Conservation (phyloP, 352 stramenopile genomes). For the Globisporangium solare region DNA sequence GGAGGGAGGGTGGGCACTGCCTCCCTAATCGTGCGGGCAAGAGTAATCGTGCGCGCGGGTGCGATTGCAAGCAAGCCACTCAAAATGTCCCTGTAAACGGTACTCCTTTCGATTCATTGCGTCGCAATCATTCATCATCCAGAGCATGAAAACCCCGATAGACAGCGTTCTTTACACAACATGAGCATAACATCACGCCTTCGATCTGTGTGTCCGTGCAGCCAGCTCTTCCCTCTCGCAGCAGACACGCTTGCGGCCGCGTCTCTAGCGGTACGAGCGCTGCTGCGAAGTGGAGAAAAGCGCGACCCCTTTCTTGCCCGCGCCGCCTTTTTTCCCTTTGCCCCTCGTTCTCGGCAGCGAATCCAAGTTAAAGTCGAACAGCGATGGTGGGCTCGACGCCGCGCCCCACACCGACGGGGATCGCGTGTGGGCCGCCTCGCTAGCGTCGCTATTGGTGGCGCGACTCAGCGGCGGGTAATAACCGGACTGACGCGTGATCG, state of each 20-base stretch:
- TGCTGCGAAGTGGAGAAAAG: constrained; percentile 73
- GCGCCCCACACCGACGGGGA: constrained; percentile 41
- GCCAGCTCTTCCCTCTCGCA: too few species aligned
- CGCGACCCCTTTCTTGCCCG: constrained; percentile 61
- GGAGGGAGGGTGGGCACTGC: too few species aligned
- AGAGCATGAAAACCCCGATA: too few species aligned
- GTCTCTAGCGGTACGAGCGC: constrained; percentile 57
- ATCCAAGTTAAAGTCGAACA: constrained; percentile 24
- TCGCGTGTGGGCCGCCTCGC: constrained; percentile 12
- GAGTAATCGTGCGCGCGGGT: too few species aligned
- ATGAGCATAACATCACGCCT: too few species aligned
- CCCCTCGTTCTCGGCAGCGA: constrained; percentile 14
- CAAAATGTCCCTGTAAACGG: too few species aligned
- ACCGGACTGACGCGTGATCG: constrained; percentile 65
- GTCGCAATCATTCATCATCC: too few species aligned
- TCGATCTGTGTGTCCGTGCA: too few species aligned
- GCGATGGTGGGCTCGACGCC: constrained; percentile 21
- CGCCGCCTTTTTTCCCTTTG: constrained; percentile 54
- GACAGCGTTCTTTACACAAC: too few species aligned
- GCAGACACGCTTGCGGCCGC: background rate
- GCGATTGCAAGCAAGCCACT: too few species aligned
- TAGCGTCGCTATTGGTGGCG: constrained; percentile 5
- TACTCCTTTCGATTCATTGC: too few species aligned
- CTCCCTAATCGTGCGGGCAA: too few species aligned
- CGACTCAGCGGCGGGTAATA: constrained; percentile 61